Percentiles rank a stretch among this genome's conserved stretches.
Evolutionary conservation across 805 yeast species (phyloP).

Genomic region (Wickerhamiella qilinensis): DNA sequence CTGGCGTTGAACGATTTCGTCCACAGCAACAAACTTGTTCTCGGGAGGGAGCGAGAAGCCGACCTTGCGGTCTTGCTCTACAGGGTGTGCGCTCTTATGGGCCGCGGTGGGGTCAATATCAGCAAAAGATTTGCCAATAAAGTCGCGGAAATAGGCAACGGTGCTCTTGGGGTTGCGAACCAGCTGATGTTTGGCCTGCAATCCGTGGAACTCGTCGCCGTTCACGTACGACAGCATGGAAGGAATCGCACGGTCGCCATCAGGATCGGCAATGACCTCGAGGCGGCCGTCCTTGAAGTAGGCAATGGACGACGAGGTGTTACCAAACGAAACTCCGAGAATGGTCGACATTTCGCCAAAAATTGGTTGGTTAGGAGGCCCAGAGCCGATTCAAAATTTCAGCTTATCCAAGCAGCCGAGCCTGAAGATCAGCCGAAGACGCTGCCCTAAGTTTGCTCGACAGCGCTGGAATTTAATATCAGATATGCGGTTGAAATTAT

Average conservation of each 20-base stretch:
- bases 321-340: conserved; percentile 93
- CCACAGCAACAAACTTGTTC: conserved; percentile 44
- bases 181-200: conserved; percentile 85
- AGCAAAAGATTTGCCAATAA: conserved; percentile 57
- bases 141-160: conserved; percentile 83
- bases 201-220: conserved; percentile 92
- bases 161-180: conserved; percentile 82
- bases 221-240: conserved; percentile 85
- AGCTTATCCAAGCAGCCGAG: not conserved
- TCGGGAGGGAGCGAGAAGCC: conserved; percentile 37
- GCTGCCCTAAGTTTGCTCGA: not conserved
- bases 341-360: conserved; percentile 23
- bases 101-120: conserved; percentile 53
- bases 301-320: conserved; percentile 89
- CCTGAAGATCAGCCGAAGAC: too few species aligned
- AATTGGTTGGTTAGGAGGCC: not conserved
- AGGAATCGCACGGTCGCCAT: conserved; percentile 95
- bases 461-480: too few species aligned
- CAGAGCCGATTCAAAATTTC: not conserved
- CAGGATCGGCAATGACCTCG: conserved; percentile 97
- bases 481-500: too few species aligned
- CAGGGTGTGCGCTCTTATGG: conserved; percentile 50
- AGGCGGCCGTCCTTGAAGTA: conserved; percentile 70
- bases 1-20: conserved; percentile 72
- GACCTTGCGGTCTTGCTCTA: conserved; percentile 44